Evolutionary conservation across 225 moss, liverwort and hornwort species (phyloP).

Genomic region (Bryoerythrophyllum caledonicum): DNA sequence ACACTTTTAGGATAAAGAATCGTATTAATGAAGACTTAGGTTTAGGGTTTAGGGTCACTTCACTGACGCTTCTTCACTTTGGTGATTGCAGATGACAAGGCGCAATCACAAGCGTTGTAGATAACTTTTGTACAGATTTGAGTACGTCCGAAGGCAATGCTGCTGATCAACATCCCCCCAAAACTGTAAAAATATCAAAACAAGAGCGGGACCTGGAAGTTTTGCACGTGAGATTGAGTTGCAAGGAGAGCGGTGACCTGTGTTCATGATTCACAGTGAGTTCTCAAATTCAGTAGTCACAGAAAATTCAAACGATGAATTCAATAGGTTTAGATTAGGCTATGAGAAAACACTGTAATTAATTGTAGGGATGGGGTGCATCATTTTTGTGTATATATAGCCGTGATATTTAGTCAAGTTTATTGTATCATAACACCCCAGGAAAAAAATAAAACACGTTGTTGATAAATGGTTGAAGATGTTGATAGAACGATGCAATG

Average conservation of each 20-base stretch:
- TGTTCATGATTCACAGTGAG: constrained; percentile 9
- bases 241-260: constrained; percentile 1
- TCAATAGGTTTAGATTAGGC: background rate
- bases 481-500: no score
- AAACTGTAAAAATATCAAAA: background rate
- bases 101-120: background rate
- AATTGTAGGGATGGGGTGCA: background rate
- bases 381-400: background rate
- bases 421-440: background rate
- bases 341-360: background rate
- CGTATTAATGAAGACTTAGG: background rate
- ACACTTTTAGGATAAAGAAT: no score
- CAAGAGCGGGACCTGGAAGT: background rate
- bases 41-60: no score
- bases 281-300: constrained; percentile 6
- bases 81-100: constrained; percentile 13
- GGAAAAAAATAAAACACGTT: background rate
- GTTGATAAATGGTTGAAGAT: no score
- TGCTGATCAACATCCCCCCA: background rate
- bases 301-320: background rate
- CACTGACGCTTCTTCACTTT: background rate
- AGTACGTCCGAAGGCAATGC: background rate
- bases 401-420: background rate
- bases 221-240: background rate
- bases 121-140: background rate